Percentiles rank a stretch among this genome's conserved stretches.
Evolutionary conservation across 495 filamentous ascomycete species (phyloP).

Genomic region (Extremus antarcticus): DNA sequence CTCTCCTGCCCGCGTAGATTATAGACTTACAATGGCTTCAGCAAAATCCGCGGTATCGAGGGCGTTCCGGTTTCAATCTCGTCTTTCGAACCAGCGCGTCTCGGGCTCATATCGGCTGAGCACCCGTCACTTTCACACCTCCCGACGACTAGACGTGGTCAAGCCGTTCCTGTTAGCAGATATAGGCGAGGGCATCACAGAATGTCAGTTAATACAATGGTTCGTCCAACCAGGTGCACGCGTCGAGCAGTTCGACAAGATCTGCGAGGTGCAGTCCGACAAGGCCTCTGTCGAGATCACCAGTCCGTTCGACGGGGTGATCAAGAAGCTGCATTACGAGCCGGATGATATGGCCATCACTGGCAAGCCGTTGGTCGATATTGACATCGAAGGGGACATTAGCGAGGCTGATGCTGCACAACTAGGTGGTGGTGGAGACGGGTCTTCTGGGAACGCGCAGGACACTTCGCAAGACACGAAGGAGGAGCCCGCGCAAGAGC

Average conservation of each 20-base stretch:
- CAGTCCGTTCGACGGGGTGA: constrained; percentile 84
- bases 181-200: constrained; percentile 95
- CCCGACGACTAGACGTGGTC: constrained; percentile 46
- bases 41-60: not conserved
- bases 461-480: not conserved
- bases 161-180: constrained; percentile 89
- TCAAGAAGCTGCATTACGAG: constrained; percentile 93
- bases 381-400: constrained; percentile 53
- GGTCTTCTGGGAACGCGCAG: not conserved
- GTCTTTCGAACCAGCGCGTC: not conserved
- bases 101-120: not conserved
- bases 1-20: not conserved
- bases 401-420: constrained; percentile 44
- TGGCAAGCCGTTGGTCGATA: constrained; percentile 70
- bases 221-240: constrained; percentile 93
- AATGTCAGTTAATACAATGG: constrained; percentile 99
- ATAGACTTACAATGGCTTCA: not conserved
- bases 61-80: not conserved
- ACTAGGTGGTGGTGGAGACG: constrained; percentile 13
- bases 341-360: constrained; percentile 93
- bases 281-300: constrained; percentile 99
- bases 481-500: not conserved
- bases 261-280: constrained; percentile 97
- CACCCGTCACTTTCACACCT: constrained; percentile 46
- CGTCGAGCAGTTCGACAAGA: constrained; percentile 93